Evolutionary conservation across 1,139 yeast genomes (phyloP).

Genomic region (Tardiomyces blankii): DNA sequence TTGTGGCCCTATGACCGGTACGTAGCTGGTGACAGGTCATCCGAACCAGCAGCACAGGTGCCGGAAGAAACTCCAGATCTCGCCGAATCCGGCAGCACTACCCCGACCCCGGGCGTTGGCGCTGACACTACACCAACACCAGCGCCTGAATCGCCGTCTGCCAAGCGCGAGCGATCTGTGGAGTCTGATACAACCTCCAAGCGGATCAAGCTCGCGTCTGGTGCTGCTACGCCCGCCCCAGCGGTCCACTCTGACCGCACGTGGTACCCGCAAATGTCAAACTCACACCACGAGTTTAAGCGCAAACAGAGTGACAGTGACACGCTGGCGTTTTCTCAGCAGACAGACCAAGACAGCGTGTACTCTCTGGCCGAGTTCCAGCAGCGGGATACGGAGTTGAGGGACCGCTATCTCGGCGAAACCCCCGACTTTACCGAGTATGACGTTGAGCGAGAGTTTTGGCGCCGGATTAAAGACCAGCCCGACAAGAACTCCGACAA

Average conservation of each 20-base stretch:
- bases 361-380: conserved; percentile 54
- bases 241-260: too few species aligned
- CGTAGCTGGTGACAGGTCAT: conserved; percentile 8
- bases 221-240: neutral
- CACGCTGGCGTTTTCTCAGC: conserved; percentile 1
- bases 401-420: neutral
- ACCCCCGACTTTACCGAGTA: neutral
- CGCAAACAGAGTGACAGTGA: conserved; percentile 3
- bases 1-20: conserved; percentile 27
- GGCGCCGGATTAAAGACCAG: neutral
- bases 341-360: conserved; percentile 39
- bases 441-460: neutral
- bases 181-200: neutral
- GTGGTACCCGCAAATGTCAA: neutral
- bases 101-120: conserved; percentile 6
- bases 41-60: conserved; percentile 14
- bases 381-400: conserved; percentile 5
- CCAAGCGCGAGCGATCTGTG: conserved; percentile 1
- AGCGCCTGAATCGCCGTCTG: conserved; percentile 7
- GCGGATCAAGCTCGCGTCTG: neutral
- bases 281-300: neutral
- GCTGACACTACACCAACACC: too few species aligned
- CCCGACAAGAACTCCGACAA: neutral
- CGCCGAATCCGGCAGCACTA: conserved; percentile 6
- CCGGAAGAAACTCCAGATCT: conserved; percentile 11